A percentile compares a stretch with the other conserved stretches of the same genome.
Conservation (phyloP, 1,284 basidiomycete species). For the Apiotrichum laibachii region DNA sequence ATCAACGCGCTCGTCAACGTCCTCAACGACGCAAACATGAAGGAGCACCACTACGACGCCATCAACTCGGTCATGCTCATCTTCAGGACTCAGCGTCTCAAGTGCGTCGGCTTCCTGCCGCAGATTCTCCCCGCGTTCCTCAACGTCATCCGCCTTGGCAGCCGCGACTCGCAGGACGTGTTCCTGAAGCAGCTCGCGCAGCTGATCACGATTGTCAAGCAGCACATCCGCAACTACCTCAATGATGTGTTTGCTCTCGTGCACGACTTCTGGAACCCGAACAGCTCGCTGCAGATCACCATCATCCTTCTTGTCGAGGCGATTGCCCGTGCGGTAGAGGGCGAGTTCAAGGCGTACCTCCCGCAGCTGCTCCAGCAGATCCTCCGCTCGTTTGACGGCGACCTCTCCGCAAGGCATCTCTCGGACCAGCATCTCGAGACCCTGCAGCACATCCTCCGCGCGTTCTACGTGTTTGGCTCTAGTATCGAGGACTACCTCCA, state of each 20-base stretch:
- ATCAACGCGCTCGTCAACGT: constrained; percentile 86
- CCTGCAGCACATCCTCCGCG: constrained; percentile 70
- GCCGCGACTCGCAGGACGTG: constrained; percentile 80
- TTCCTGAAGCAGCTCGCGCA: constrained; percentile 96
- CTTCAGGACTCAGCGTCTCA: constrained; percentile 95
- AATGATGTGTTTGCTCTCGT: constrained; percentile 77
- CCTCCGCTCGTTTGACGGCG: constrained; percentile 83
- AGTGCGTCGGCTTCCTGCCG: constrained; percentile 92
- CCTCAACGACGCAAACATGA: constrained; percentile 82
- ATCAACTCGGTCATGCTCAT: constrained; percentile 99
- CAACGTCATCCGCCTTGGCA: constrained; percentile 75
- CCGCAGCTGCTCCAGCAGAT: constrained; percentile 87
- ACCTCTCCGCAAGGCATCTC: constrained; percentile 55
- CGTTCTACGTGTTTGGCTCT: constrained; percentile 89
- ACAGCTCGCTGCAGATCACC: constrained; percentile 78
- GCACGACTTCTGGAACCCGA: constrained; percentile 81
- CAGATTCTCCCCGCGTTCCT: constrained; percentile 98
- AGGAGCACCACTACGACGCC: constrained; percentile 82
- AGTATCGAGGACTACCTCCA: constrained; percentile 98
- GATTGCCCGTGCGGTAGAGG: constrained; percentile 90
- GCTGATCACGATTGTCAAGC: constrained; percentile 94
- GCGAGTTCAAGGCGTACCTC: constrained; percentile 98
- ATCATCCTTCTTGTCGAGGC: constrained; percentile 92
- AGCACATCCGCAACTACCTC: constrained; percentile 92
- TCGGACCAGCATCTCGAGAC: constrained; percentile 82